phyloP scores from a whole-genome alignment of 169 alveolate genomes.

The Plasmodium yoelii region DNA sequence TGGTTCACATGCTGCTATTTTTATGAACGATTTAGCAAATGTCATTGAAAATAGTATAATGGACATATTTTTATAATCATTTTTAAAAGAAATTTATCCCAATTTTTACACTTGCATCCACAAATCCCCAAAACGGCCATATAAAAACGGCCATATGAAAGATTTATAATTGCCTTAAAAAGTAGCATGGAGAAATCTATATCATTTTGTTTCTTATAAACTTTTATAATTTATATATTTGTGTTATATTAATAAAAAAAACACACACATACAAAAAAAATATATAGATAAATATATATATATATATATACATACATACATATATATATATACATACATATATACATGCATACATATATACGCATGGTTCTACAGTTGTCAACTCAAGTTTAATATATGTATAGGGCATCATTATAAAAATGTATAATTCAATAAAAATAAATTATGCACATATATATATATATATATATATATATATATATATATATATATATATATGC shows the following conservation, averaged over 20 bases:
- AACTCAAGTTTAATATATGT: slow-evolving; percentile 31
- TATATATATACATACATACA: slow-evolving; percentile 16
- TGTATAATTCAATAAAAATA: slow-evolving; percentile 31
- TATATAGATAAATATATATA: slow-evolving; percentile 9
- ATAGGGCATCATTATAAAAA: slow-evolving; percentile 36
- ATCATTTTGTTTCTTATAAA: too few relatives aligned
- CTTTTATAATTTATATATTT: too few relatives aligned
- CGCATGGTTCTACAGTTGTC: slow-evolving; percentile 1
- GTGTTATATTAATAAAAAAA: slow-evolving; percentile 44
- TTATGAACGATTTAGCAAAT: slow-evolving; percentile 80
- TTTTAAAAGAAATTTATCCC: too few relatives aligned
- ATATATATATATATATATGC: slow-evolving; percentile 5
- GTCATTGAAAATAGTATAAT: slow-evolving; percentile 47
- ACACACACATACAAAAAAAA: slow-evolving; percentile 49
- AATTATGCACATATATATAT: slow-evolving; percentile 5
- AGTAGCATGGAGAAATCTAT: too few relatives aligned
- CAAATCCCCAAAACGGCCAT: too few relatives aligned
- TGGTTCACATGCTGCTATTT: slow-evolving; percentile 93
- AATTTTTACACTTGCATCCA: too few relatives aligned
- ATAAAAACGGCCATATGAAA: too few relatives aligned
- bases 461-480: slow-evolving; percentile 8
- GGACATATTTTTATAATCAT: slow-evolving; percentile 30
- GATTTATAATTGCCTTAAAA: too few relatives aligned
- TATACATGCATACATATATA: slow-evolving; percentile 16
- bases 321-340: slow-evolving; percentile 20